Conservation (phyloP, 495 filamentous ascomycete species). For the Hypoxylon lienhwacheense region DNA sequence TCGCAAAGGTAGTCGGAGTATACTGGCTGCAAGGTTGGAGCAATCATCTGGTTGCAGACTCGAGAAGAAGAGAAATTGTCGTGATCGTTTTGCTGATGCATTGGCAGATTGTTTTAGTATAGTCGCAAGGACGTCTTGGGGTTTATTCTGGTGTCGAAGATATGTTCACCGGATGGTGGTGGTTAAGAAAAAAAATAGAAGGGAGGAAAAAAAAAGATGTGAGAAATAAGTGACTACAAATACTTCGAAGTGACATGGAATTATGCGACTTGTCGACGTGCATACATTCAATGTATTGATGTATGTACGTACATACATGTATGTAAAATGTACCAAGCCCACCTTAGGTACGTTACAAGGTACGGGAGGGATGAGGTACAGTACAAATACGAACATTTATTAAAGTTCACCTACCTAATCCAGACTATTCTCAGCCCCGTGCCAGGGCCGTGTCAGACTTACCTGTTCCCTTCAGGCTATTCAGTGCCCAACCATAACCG, state of each 20-base stretch:
- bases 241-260: too few species aligned
- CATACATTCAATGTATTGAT: too few species aligned
- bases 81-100: constrained; percentile 49
- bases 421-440: constrained; percentile 19
- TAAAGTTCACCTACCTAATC: constrained; percentile 8
- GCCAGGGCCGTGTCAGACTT: constrained; percentile 10
- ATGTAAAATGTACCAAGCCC: not conserved
- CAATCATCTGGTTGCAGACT: constrained; percentile 54
- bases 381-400: not conserved
- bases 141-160: constrained; percentile 9
- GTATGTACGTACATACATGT: too few species aligned
- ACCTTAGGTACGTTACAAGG: not conserved
- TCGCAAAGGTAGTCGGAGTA: constrained; percentile 44
- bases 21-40: constrained; percentile 45
- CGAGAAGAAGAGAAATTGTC: constrained; percentile 47
- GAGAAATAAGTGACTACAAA: constrained; percentile 13
- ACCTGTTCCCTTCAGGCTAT: constrained; percentile 20
- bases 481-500: constrained; percentile 20
- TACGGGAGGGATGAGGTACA: not conserved
- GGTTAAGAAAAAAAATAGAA: constrained; percentile 24
- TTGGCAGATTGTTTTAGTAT: constrained; percentile 40
- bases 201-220: constrained; percentile 13
- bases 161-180: constrained; percentile 38
- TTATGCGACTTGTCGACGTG: constrained; percentile 16
- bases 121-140: constrained; percentile 11